A percentile compares a stretch with the other conserved stretches of the same genome.
phyloP scores from a whole-genome alignment of 257 asterid genomes.

The Jasminum sambac region DNA sequence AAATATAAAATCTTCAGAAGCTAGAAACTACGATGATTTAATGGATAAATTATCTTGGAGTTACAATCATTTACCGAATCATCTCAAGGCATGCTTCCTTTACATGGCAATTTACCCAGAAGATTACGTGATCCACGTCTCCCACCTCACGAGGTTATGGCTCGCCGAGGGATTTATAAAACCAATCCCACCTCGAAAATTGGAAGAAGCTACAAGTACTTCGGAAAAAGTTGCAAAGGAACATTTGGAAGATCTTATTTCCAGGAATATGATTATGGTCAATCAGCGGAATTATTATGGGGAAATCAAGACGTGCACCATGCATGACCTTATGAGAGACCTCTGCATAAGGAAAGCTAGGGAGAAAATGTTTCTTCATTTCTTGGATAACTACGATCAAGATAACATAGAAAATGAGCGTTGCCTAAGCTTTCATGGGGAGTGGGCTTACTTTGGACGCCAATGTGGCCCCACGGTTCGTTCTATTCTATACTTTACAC shows the following conservation, averaged over 20 bases:
- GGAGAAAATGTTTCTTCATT: not conserved
- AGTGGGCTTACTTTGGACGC: too few relatives aligned
- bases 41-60: constrained; percentile 1
- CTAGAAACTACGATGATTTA: not conserved
- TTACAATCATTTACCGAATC: constrained; percentile 18
- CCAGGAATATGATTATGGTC: constrained; percentile 2
- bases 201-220: not conserved
- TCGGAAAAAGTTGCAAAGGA: not conserved
- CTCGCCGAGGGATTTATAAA: too few relatives aligned
- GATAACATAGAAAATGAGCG: not conserved
- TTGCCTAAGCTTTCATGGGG: not conserved
- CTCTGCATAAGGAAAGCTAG: not conserved
- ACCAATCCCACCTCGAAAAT: too few relatives aligned
- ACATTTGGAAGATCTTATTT: not conserved
- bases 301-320: not conserved
- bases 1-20: not conserved
- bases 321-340: constrained; percentile 7
- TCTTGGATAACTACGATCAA: too few relatives aligned
- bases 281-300: not conserved
- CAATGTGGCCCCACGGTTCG: too few relatives aligned
- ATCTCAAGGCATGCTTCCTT: constrained; percentile 13
- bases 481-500: too few relatives aligned
- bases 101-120: constrained; percentile 14
- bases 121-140: too few relatives aligned
- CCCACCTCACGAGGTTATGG: too few relatives aligned